Percentiles rank a stretch among this genome's conserved stretches.
Evolutionary conservation across 768 basidiomycete genomes (phyloP).

Genomic region (Rossbeevera mucosa): DNA sequence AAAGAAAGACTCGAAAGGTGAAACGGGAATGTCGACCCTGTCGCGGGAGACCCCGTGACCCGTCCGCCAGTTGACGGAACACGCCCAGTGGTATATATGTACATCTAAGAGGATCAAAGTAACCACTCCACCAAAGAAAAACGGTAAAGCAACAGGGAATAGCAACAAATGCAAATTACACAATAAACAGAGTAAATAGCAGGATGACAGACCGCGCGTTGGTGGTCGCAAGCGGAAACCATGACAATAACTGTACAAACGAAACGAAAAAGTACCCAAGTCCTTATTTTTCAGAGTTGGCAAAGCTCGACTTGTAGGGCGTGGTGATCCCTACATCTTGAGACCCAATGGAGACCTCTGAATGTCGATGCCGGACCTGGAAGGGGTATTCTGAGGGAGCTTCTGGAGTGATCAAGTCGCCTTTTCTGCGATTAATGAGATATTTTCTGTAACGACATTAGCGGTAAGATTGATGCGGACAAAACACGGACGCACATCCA

Average conservation of each 20-base stretch:
- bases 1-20: neutral
- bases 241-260: constrained; percentile 6
- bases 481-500: constrained; percentile 54
- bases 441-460: constrained; percentile 21
- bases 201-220: constrained; percentile 9
- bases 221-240: constrained; percentile 12
- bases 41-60: constrained; percentile 2
- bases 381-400: constrained; percentile 26
- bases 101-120: constrained; percentile 9
- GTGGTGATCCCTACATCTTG: constrained; percentile 24
- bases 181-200: constrained; percentile 24
- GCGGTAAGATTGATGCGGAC: neutral
- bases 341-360: constrained; percentile 31
- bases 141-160: constrained; percentile 1
- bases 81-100: neutral
- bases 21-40: neutral
- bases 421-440: constrained; percentile 15
- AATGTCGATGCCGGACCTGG: constrained; percentile 30
- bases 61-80: neutral
- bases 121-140: constrained; percentile 1
- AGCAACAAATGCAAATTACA: constrained; percentile 15
- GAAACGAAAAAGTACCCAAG: neutral
- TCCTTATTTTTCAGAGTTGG: constrained; percentile 25
- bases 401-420: neutral
- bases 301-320: constrained; percentile 25